A percentile compares a stretch with the other conserved stretches of the same genome.
Conservation (phyloP, 345 rosid genomes). For the Camelina hispida region DNA sequence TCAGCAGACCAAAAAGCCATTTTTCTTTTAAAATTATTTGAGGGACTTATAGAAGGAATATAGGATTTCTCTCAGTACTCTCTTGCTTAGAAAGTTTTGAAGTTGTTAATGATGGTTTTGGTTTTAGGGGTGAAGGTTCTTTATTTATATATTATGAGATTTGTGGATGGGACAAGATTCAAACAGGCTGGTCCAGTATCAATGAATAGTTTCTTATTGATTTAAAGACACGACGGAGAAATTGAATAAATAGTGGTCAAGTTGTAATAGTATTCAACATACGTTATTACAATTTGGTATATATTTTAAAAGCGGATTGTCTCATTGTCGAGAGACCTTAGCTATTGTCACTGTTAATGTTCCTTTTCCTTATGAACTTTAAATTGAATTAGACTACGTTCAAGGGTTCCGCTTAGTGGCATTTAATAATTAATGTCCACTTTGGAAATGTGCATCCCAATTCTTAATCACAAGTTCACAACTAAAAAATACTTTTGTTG, state of each 20-base stretch:
- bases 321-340: conserved; percentile 44
- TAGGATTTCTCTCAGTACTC: conserved; percentile 12
- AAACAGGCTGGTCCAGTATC: conserved; percentile 46
- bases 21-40: background rate
- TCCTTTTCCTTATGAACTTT: conserved; percentile 21
- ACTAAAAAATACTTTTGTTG: background rate
- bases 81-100: conserved; percentile 25
- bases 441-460: conserved; percentile 8
- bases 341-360: conserved; percentile 39
- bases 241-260: conserved; percentile 27
- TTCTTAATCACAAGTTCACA: conserved; percentile 2
- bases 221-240: conserved; percentile 8
- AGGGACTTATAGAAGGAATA: conserved; percentile 14
- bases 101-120: conserved; percentile 34
- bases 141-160: conserved; percentile 35
- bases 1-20: conserved; percentile 91
- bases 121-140: conserved; percentile 31
- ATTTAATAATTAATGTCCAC: conserved; percentile 4
- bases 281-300: conserved; percentile 1
- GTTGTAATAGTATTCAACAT: conserved; percentile 39
- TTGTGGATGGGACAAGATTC: conserved; percentile 41
- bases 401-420: conserved; percentile 26
- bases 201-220: conserved; percentile 35
- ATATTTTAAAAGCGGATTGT: conserved; percentile 21
- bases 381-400: conserved; percentile 36